Percentiles rank a stretch among this genome's conserved stretches.
Conservation (phyloP, 2,329 filamentous ascomycete genomes). For the Ilyonectria sp. region DNA sequence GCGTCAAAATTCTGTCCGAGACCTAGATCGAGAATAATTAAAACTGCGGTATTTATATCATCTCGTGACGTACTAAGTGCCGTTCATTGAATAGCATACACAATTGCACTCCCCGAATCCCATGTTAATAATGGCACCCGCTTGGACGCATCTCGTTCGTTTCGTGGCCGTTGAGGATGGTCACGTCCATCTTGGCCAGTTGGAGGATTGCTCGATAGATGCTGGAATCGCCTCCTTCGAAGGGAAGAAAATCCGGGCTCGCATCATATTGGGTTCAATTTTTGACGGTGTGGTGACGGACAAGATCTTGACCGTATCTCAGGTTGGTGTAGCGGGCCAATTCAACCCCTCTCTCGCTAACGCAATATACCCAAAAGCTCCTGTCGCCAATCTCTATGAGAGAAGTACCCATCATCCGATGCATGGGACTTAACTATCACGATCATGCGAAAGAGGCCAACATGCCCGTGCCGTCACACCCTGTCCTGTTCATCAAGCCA, state of each 20-base stretch:
- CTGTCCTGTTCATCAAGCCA: slow-evolving; percentile 58
- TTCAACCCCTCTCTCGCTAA: no score
- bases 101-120: no score
- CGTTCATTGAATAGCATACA: no score
- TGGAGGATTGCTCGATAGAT: slow-evolving; percentile 52
- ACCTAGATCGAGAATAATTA: no score
- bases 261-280: not conserved
- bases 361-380: slow-evolving; percentile 27
- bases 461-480: slow-evolving; percentile 53
- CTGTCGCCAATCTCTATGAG: slow-evolving; percentile 52
- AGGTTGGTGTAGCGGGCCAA: not conserved
- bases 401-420: slow-evolving; percentile 60
- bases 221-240: slow-evolving; percentile 25
- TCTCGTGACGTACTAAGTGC: no score
- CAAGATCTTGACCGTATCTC: not conserved
- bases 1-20: no score
- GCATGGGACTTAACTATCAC: slow-evolving; percentile 62
- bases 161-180: slow-evolving; percentile 59
- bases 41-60: no score
- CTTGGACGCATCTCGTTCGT: slow-evolving; percentile 58
- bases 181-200: slow-evolving; percentile 56
- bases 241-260: not conserved
- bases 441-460: slow-evolving; percentile 57
- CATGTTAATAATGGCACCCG: slow-evolving; percentile 33
- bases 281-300: slow-evolving; percentile 7